Evolutionary conservation across 805 yeast species (phyloP).

Genomic region (Ogataea pini): DNA sequence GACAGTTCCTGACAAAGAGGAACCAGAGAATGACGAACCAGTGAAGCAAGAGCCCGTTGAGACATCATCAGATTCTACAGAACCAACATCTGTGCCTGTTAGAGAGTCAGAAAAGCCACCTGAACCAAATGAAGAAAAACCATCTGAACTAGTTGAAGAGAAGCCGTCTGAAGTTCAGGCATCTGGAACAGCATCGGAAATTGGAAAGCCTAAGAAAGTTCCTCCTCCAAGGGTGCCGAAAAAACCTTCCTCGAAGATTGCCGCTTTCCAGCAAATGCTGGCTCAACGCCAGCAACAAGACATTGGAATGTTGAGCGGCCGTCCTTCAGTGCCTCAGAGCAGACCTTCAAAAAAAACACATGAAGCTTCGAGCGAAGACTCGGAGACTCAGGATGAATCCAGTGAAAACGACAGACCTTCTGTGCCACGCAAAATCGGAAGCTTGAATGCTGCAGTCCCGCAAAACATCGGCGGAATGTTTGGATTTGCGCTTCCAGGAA

Average conservation of each 20-base stretch:
- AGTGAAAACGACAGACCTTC: constrained; percentile 7
- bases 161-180: too few species aligned
- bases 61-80: background rate
- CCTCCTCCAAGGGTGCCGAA: constrained; percentile 65
- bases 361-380: constrained; percentile 5
- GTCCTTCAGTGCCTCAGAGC: constrained; percentile 25
- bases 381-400: background rate
- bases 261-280: constrained; percentile 79
- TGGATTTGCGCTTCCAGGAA: constrained; percentile 51
- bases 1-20: background rate
- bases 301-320: constrained; percentile 21
- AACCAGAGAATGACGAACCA: background rate
- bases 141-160: too few species aligned
- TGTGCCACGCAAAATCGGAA: constrained; percentile 14
- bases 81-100: too few species aligned
- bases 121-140: too few species aligned
- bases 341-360: constrained; percentile 21
- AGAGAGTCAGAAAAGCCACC: too few species aligned
- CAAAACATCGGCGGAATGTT: constrained; percentile 61
- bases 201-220: constrained; percentile 15
- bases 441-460: constrained; percentile 48
- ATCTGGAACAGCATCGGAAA: too few species aligned
- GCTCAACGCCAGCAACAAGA: constrained; percentile 49
- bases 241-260: constrained; percentile 75
- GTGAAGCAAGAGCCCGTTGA: background rate